Conservation (phyloP, 495 filamentous ascomycete species). For the Aspergillus incahuasiensis region DNA sequence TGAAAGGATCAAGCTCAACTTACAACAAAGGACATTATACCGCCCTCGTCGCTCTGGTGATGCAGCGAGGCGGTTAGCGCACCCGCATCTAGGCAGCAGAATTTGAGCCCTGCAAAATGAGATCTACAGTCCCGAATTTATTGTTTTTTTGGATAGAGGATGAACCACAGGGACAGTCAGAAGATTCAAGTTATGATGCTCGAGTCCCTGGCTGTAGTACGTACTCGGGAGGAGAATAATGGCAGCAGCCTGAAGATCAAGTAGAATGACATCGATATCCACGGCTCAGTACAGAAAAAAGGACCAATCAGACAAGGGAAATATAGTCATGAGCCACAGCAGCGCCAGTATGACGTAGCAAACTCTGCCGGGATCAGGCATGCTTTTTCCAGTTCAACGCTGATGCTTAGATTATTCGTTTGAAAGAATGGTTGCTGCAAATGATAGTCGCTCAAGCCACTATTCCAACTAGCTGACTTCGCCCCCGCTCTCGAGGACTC, state of each 20-base stretch:
- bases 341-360: conserved; percentile 9
- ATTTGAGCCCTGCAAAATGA: background rate
- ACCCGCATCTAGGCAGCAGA: conserved; percentile 6
- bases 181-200: background rate
- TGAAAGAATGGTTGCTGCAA: conserved; percentile 1
- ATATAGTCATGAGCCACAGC: conserved; percentile 11
- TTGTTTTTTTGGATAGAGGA: background rate
- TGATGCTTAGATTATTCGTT: background rate
- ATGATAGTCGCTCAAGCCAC: conserved; percentile 3
- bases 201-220: background rate
- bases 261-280: background rate
- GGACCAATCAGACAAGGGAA: conserved; percentile 3
- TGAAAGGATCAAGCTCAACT: background rate
- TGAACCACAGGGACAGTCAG: background rate
- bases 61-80: background rate
- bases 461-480: background rate
- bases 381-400: conserved; percentile 1
- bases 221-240: background rate
- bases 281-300: background rate
- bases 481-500: conserved; percentile 5
- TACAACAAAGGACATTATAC: background rate
- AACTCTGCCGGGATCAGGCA: background rate
- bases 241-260: background rate
- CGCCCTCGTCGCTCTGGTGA: background rate
- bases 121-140: background rate